Percentiles rank a stretch among this genome's conserved stretches.
These are phyloP conservation scores for Diospyros lotus DNA, from an alignment of 148 eudicot genomes.

Conservation along the genomic window DNA sequence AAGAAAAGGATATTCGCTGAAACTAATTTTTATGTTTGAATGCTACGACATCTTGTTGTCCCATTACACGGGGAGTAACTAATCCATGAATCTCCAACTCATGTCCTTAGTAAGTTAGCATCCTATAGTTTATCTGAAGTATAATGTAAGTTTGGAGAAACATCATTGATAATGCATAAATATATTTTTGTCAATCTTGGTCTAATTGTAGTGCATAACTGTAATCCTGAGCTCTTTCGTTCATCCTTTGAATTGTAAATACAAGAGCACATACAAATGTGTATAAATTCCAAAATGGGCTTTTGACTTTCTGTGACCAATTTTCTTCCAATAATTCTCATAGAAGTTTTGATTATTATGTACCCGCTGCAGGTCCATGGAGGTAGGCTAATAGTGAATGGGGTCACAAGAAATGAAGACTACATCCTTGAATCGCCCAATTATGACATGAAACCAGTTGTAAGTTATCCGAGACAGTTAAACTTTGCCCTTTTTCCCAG, in stretches of 20 bases:
- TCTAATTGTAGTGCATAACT: not conserved
- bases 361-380: conserved; percentile 57
- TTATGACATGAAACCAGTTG: conserved; percentile 75
- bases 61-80: not conserved
- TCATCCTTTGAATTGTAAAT: not conserved
- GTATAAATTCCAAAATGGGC: not conserved
- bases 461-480: conserved; percentile 26
- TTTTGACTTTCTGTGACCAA: not conserved
- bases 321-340: not conserved
- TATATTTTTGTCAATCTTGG: not conserved
- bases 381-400: conserved; percentile 87
- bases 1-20: no score
- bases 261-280: not conserved
- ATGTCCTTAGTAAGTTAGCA: not conserved
- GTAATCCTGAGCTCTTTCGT: no score
- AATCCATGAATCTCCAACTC: not conserved
- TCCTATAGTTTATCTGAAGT: not conserved
- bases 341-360: no score
- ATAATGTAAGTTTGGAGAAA: not conserved
- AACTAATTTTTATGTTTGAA: not conserved
- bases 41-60: not conserved
- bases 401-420: conserved; percentile 57
- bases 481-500: not conserved
- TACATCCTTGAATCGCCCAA: conserved; percentile 71
- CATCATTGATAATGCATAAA: not conserved